Conservation (phyloP, 257 asterid species). For the Eustoma russellianum region DNA sequence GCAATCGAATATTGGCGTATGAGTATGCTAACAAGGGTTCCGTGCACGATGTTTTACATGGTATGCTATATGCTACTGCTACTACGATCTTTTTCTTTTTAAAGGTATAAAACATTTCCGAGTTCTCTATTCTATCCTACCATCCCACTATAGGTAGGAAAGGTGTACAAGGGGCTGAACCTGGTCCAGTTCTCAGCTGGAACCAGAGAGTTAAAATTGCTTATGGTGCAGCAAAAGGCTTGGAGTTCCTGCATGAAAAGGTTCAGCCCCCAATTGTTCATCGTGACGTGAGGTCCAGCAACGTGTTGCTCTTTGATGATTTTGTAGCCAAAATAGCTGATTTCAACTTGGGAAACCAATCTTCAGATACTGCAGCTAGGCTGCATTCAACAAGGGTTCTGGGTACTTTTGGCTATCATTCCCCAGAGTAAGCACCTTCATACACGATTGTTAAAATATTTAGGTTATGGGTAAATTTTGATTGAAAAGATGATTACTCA, state of each 20-base stretch:
- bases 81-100: not conserved
- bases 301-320: constrained; percentile 79
- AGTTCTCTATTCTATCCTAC: not conserved
- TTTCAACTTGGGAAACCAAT: constrained; percentile 70
- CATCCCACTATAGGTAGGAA: constrained; percentile 45
- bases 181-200: constrained; percentile 86
- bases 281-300: constrained; percentile 89
- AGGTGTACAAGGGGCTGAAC: constrained; percentile 95
- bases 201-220: constrained; percentile 82
- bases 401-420: constrained; percentile 92
- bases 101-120: not conserved
- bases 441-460: not conserved
- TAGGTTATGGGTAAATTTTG: too few relatives aligned
- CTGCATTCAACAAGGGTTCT: constrained; percentile 85
- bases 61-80: constrained; percentile 18
- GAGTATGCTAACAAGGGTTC: constrained; percentile 82
- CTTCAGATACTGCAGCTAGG: constrained; percentile 91
- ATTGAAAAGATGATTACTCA: not conserved
- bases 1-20: constrained; percentile 50
- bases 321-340: constrained; percentile 73
- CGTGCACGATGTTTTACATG: constrained; percentile 76
- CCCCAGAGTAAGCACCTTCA: constrained; percentile 57
- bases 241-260: constrained; percentile 82
- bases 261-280: constrained; percentile 79
- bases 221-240: constrained; percentile 83